Base-by-base conservation (phyloP, 306 rosid species). In the Cyclanthera cordifolia region DNA sequence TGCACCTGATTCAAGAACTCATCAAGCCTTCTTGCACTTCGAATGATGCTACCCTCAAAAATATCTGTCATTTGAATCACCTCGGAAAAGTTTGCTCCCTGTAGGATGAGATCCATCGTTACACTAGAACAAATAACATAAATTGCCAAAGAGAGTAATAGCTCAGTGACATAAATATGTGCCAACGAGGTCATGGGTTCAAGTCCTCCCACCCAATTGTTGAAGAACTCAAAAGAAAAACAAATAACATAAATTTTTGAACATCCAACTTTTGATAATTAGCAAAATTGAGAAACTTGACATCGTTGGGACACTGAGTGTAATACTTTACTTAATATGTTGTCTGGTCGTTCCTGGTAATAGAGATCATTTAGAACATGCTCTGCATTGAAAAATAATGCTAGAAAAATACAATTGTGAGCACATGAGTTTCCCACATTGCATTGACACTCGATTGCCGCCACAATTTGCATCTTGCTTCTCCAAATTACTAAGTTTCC, bases 1-100 rank as follows among this genome's bases (percentile, higher is more conserved):
- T 52, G 43, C 79, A 89, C 96, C 99, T 90, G 95, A 81, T 90
- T 93, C 80, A 90, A 77, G 78, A 93, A 93, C 73, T 93, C 99
- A 63, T 93, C 99, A 56, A 93, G 99, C 83, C 99, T 83, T 84
- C 96, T 93, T 51, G 95, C 94, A 80, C 94, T 85, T 78, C 99
- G 86, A 56, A 93, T 87, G 72, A 93, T 87, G 80, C 96, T 93
- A 50, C 99, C 99, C 81, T 93, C 96, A 78, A 93, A 93, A 54
- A 93, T 84, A 78, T 90, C 99, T 16, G 99, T 93, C 96, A 90
- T 93, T 80, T 93, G 95, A 75, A 85, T 93, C 78, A 93, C 91
- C 46, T 93, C 99, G 0, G 85, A 82, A 79, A 93, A 93, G 80
- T 19, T 84, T 55, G 95, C 79, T 51, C 96, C 99, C 96, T 93